Conservation (phyloP, 176 grass and related monocot species). For the Cenchrus fungigraminus region DNA sequence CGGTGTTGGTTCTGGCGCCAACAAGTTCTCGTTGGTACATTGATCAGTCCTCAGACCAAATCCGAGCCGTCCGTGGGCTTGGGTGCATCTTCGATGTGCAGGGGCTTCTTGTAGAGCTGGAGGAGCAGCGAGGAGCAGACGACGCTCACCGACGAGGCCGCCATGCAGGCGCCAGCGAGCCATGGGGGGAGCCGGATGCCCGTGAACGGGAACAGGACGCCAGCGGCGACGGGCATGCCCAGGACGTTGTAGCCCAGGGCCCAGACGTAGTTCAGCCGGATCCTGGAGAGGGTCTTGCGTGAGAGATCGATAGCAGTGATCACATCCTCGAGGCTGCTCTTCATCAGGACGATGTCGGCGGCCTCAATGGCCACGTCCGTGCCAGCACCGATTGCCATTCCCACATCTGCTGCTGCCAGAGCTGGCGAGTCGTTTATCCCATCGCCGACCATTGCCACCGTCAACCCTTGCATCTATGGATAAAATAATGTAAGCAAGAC, state of each 20-base stretch:
- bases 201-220: conserved; percentile 74
- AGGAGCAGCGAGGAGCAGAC: conserved; percentile 93
- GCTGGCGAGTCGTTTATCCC: conserved; percentile 92
- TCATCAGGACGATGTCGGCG: conserved; percentile 83
- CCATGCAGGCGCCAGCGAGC: conserved; percentile 94
- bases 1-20: background rate
- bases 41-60: conserved; percentile 43
- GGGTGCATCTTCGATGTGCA: conserved; percentile 43
- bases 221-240: conserved; percentile 74
- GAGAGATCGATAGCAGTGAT: conserved; percentile 94
- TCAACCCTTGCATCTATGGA: conserved; percentile 70
- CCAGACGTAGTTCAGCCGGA: conserved; percentile 90
- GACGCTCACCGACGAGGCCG: conserved; percentile 81
- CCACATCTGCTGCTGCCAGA: conserved; percentile 77
- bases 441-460: conserved; percentile 91
- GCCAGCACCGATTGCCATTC: conserved; percentile 87
- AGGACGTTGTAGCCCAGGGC: conserved; percentile 93
- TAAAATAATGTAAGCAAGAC: conserved; percentile 10
- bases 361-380: conserved; percentile 93
- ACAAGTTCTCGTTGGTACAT: conserved; percentile 12
- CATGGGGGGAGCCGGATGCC: conserved; percentile 87
- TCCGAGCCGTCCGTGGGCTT: conserved; percentile 21
- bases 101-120: conserved; percentile 87
- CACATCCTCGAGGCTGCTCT: conserved; percentile 89
- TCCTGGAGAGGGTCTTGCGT: conserved; percentile 74